Base-by-base conservation (phyloP, 306 rosid species). In the Pyrus betulifolia region DNA sequence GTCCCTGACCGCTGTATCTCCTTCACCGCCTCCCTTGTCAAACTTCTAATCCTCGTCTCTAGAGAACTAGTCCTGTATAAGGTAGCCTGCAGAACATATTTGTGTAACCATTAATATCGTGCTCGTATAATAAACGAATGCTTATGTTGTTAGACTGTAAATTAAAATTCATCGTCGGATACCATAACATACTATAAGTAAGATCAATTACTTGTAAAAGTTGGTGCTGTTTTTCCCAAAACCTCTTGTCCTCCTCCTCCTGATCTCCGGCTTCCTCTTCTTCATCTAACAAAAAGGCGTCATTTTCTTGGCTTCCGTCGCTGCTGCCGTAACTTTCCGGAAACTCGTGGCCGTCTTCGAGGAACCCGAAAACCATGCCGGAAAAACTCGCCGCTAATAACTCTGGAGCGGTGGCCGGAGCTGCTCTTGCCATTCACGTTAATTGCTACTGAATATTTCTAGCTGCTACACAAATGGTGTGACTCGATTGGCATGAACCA, bases 211-310 rank as follows among this genome's bases (percentile, higher is more conserved):
- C 98, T 82, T 85, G 93, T 79, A 93, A 73, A 72, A 84, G 25
- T 74, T 93, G 91, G 66, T 85, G 85, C 60, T 93, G 97, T 22
- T 81, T 84, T 2, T 90, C 94, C 98, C 96, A 93, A 54, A 85
- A 93, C 38, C 21, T 82, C 82, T 35, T 79, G 35, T 78, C 74
- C 52, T 88, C 82, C 12, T 83, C 90, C 0, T 74, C 84, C 46
- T 65, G 69, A 64, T 64, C 77, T 1, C 80, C 80, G 25, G 42
- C 80, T 0, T 78, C 89, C 9, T 77, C 87, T 0, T 82, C 79
- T 0, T 83, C 81, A 14, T 85, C 93, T 17, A 82, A 72, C 62
- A 65, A 46, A 6, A 31, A 84, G 27, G 81, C 67, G 12, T 81
- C 88, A 1, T 40, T 44, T 45, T 44, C 70, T 44, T 62, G 70